Evolutionary conservation across 768 basidiomycete species (phyloP), one percentile per base, ranked within the genome.

Genomic region (Pleurotus citrinopileatus): DNA sequence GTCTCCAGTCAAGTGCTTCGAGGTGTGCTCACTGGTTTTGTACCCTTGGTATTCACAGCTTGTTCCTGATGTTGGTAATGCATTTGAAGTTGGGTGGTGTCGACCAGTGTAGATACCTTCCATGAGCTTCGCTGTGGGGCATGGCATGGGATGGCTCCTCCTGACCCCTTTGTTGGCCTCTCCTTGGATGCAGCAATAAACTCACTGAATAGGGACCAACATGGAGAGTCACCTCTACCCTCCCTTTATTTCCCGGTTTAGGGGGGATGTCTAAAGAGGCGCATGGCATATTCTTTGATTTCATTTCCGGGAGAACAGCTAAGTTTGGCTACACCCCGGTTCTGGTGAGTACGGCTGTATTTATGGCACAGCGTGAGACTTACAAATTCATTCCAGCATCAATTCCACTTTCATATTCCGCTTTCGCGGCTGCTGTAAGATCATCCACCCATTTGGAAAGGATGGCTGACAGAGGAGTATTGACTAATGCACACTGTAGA

Each of bases 121-220:
- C 67, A 67, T 20, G 57, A 53, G 45, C 64, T 67, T 8, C 65
- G 60, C 40, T 61, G 61, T 0, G 70, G 63, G 2, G 67, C 58
- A 55, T 72, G 2, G 7, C 42, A 43, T 4, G 42, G n/a, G 3
- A 1, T 19, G n/a, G 19, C 7, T 2, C 42, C 42, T 20, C 15
- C 42, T 43, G 42, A 20, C 42, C 7, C 42, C 12, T 43, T 13
- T 22, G 4, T 15, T 8, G n/a, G 3, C 42, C 22, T 43, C 9
- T 25, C 5, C 12, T 43, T 22, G 4, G 19, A 15, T 43, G 4
- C 23, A 17, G 42, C 13, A 13, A 32, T 13, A 32, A 6, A 32
- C 13, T 32, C 29, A 13, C 13, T 13, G 29, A 32, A 32, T 6
- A 13, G 6, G 13, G 7, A 13, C 42, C 42, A 43, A 43, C 4